Evolutionary conservation across 2,329 filamentous ascomycete species (phyloP).

Genomic region (Beauveria pseudobassiana): DNA sequence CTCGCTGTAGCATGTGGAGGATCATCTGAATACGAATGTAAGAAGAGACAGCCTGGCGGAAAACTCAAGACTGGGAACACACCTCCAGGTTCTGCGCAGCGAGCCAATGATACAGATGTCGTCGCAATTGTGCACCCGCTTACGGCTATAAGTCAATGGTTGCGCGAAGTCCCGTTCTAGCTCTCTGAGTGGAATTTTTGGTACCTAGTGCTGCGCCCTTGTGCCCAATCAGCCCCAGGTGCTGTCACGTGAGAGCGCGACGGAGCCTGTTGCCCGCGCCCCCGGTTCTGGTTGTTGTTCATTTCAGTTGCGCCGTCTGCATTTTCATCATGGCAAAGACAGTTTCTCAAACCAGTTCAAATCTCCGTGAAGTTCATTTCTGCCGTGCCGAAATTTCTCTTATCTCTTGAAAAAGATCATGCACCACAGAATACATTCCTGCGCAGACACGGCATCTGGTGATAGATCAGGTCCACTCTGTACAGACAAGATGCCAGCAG

Average conservation of each 20-base stretch:
- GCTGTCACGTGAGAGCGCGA: conserved; percentile 6
- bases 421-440: background rate
- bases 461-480: background rate
- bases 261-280: background rate
- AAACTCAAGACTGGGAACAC: background rate
- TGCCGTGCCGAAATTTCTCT: background rate
- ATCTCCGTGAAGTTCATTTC: background rate
- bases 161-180: background rate
- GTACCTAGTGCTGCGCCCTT: background rate
- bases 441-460: background rate
- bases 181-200: background rate
- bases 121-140: background rate
- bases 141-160: background rate
- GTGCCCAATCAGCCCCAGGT: background rate
- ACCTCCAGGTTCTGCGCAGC: background rate
- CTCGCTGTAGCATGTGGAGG: background rate
- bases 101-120: background rate
- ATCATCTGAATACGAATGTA: background rate
- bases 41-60: background rate
- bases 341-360: background rate
- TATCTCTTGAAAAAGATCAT: background rate
- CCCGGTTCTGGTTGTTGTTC: background rate
- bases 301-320: background rate
- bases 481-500: conserved; percentile 57
- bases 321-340: background rate